These are phyloP conservation scores for Paxillus involutus DNA, from an alignment of 768 basidiomycete species.

Conservation along the genomic window DNA sequence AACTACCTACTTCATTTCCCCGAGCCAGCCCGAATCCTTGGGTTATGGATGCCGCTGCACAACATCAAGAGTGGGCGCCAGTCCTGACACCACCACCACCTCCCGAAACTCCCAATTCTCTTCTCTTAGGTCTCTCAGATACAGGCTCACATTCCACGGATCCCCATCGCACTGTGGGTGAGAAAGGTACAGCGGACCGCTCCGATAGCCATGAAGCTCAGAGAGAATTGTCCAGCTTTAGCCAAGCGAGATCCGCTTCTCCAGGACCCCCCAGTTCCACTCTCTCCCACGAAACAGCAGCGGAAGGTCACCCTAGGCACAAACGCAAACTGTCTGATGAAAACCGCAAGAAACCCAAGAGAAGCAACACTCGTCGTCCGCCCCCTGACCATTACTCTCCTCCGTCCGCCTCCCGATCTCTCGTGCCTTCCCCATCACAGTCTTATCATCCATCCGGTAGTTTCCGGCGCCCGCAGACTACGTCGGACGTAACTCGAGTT, in stretches of 20 bases:
- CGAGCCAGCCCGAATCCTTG: slow-evolving; percentile 5
- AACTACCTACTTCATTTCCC: neutral
- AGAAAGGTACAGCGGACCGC: neutral
- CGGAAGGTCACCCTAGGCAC: slow-evolving; percentile 10
- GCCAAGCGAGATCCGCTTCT: neutral
- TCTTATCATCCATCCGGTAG: neutral
- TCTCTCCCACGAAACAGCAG: slow-evolving; percentile 1
- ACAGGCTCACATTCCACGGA: slow-evolving; percentile 5
- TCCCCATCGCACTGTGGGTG: neutral
- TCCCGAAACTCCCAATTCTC: slow-evolving; percentile 6
- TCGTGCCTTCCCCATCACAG: slow-evolving; percentile 4
- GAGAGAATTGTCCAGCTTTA: neutral
- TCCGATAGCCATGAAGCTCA: neutral
- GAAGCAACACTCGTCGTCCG: neutral
- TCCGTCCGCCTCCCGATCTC: neutral
- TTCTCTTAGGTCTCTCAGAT: slow-evolving; percentile 9
- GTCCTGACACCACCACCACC: neutral
- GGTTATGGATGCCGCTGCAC: slow-evolving; percentile 8
- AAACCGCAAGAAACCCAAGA: slow-evolving; percentile 3
- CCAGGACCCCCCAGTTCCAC: slow-evolving; percentile 8
- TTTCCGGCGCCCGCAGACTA: slow-evolving; percentile 5
- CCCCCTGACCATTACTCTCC: slow-evolving; percentile 13
- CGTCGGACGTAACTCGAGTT: slow-evolving; percentile 11
- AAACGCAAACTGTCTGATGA: slow-evolving; percentile 11
- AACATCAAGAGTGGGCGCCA: slow-evolving; percentile 5